Percentiles rank a stretch among this genome's conserved stretches.
These are phyloP conservation scores for Blumeria graminis DNA, from an alignment of 2,329 filamentous ascomycete species.

Conservation along the genomic window DNA sequence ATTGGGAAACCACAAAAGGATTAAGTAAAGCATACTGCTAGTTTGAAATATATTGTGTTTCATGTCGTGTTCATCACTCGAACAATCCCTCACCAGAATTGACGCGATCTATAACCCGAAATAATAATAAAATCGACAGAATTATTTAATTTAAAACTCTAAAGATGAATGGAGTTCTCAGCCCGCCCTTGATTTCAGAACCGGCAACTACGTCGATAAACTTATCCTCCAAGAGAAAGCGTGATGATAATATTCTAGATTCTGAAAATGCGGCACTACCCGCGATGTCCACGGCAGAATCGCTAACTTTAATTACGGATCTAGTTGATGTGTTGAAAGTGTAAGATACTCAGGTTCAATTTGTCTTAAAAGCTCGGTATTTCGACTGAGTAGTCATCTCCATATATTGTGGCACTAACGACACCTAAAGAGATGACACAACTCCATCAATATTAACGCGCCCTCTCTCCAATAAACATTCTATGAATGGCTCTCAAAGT, in stretches of 20 bases:
- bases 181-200: slow-evolving; percentile 14
- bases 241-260: slow-evolving; percentile 22
- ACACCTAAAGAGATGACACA: slow-evolving; percentile 25
- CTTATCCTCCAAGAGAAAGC: slow-evolving; percentile 30
- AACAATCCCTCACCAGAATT: too few relatives aligned
- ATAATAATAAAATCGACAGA: too few relatives aligned
- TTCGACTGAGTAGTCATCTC: slow-evolving; percentile 1
- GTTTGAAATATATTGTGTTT: too few relatives aligned
- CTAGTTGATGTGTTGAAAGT: slow-evolving; percentile 20
- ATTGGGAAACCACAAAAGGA: too few relatives aligned
- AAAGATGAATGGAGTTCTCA: slow-evolving; percentile 19
- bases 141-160: too few relatives aligned
- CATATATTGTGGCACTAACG: slow-evolving; percentile 2
- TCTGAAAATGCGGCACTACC: slow-evolving; percentile 6
- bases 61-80: too few relatives aligned
- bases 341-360: slow-evolving; percentile 15
- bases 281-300: slow-evolving; percentile 12
- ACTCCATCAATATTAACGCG: slow-evolving; percentile 30
- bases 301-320: slow-evolving; percentile 18
- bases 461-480: slow-evolving; percentile 21
- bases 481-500: slow-evolving; percentile 26
- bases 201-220: slow-evolving; percentile 10
- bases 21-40: too few relatives aligned
- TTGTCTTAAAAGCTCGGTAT: neutral
- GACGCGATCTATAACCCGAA: too few relatives aligned